phyloP scores from a whole-genome alignment of 2,329 filamentous ascomycete genomes.

The Ascocoryne sarcoides region DNA sequence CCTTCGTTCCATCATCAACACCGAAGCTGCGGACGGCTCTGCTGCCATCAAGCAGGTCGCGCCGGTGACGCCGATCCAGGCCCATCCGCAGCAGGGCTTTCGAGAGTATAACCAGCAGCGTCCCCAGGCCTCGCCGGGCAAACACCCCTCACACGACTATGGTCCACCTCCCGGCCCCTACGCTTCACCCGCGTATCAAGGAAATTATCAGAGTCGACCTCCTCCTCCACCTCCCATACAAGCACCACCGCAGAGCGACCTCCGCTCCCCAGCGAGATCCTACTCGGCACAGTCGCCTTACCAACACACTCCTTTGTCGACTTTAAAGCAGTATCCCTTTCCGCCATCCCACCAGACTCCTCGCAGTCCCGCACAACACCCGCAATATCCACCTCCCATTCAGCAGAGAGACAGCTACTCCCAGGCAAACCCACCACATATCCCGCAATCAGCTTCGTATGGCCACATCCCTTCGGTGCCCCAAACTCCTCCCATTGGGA shows the following conservation, averaged over 20 bases:
- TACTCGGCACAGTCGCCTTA: slow-evolving; percentile 29
- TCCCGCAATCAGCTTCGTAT: slow-evolving; percentile 24
- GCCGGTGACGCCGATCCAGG: slow-evolving; percentile 27
- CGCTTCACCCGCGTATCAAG: slow-evolving; percentile 27
- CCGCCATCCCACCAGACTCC: slow-evolving; percentile 24
- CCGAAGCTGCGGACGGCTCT: slow-evolving; percentile 24
- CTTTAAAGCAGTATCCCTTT: slow-evolving; percentile 26
- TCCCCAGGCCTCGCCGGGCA: slow-evolving; percentile 24
- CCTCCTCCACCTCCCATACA: slow-evolving; percentile 35
- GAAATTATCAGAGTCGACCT: slow-evolving; percentile 24
- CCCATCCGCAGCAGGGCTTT: slow-evolving; percentile 22
- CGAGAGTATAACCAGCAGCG: slow-evolving; percentile 21
- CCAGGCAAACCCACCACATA: slow-evolving; percentile 19
- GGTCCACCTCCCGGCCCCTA: slow-evolving; percentile 18
- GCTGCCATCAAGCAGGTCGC: slow-evolving; percentile 19
- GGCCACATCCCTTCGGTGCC: slow-evolving; percentile 24
- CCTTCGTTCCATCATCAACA: slow-evolving; percentile 44
- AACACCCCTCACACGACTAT: slow-evolving; percentile 28
- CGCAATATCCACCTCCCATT: slow-evolving; percentile 23
- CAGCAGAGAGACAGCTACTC: slow-evolving; percentile 25
- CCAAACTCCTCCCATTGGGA: slow-evolving; percentile 28
- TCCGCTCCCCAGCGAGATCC: slow-evolving; percentile 35
- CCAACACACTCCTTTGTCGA: slow-evolving; percentile 25
- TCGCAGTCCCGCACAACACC: slow-evolving; percentile 27
- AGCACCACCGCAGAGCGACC: slow-evolving; percentile 30